Evolutionary conservation across 495 filamentous ascomycete genomes (phyloP).

Genomic region (Aspergillus indologenus): DNA sequence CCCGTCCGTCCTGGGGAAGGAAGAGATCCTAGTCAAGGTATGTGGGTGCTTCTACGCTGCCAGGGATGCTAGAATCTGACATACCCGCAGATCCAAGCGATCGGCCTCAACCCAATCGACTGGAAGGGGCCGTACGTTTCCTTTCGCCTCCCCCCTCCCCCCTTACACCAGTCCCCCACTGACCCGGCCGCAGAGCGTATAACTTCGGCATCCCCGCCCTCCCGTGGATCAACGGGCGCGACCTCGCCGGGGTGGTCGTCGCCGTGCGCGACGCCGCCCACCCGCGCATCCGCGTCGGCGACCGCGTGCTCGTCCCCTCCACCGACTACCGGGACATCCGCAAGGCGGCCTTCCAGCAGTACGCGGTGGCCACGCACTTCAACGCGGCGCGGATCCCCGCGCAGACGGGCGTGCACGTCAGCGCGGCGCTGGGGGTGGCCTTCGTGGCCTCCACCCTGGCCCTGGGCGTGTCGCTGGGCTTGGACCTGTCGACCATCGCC

Average conservation of each 20-base stretch:
- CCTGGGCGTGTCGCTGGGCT: conserved; percentile 59
- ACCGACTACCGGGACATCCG: conserved; percentile 70
- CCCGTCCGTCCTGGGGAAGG: conserved; percentile 39
- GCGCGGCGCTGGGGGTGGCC: conserved; percentile 61
- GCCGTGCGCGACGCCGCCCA: conserved; percentile 39
- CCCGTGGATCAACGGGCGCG: conserved; percentile 65
- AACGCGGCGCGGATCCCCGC: conserved; percentile 59
- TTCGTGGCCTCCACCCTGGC: conserved; percentile 59
- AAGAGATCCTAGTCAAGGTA: conserved; percentile 56
- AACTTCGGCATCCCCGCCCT: conserved; percentile 62
- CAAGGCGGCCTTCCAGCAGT: conserved; percentile 68
- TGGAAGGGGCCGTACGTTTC: conserved; percentile 65
- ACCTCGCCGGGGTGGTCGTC: conserved; percentile 58
- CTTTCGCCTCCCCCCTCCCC: neutral
- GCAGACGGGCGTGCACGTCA: conserved; percentile 43
- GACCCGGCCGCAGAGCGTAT: conserved; percentile 44
- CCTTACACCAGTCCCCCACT: conserved; percentile 2
- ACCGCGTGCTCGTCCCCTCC: conserved; percentile 60
- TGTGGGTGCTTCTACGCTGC: neutral
- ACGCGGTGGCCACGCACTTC: conserved; percentile 58
- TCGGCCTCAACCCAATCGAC: conserved; percentile 70
- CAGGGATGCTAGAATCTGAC: conserved; percentile 1
- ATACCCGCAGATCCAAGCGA: conserved; percentile 40
- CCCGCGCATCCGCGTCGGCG: conserved; percentile 49
- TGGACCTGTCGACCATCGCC: conserved; percentile 48